Evolutionary conservation across 345 rosid species (phyloP).

Genomic region (Reutealis trisperma): DNA sequence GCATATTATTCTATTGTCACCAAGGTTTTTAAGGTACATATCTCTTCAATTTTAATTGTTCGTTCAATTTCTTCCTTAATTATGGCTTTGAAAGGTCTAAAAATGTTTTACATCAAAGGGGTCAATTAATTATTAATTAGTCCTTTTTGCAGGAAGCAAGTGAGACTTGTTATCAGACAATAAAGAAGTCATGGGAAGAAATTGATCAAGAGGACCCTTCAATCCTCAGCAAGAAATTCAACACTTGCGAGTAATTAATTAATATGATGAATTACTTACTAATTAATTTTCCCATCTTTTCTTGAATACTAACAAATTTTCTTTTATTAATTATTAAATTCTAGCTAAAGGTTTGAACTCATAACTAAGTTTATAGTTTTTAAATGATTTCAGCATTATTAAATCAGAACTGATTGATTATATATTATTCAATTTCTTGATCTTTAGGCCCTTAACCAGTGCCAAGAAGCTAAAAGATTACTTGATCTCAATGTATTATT

Average conservation of each 20-base stretch:
- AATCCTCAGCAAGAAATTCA: slow-evolving; percentile 56
- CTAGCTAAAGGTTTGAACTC: too few relatives aligned
- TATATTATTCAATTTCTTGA: too few relatives aligned
- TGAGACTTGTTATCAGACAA: slow-evolving; percentile 51
- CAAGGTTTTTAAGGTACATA: slow-evolving; percentile 31
- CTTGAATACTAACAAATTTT: too few relatives aligned
- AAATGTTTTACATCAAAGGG: background rate
- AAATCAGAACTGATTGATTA: too few relatives aligned
- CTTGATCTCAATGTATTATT: slow-evolving; percentile 14
- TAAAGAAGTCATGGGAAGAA: slow-evolving; percentile 54
- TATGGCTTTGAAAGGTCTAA: too few relatives aligned
- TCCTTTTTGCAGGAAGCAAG: slow-evolving; percentile 47
- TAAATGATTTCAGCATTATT: too few relatives aligned
- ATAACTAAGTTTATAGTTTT: too few relatives aligned
- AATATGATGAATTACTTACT: too few relatives aligned
- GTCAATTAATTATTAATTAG: too few relatives aligned
- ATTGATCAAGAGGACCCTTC: slow-evolving; percentile 55
- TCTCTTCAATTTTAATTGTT: background rate
- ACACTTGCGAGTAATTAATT: slow-evolving; percentile 59
- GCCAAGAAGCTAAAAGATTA: slow-evolving; percentile 34
- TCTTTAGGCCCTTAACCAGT: slow-evolving; percentile 32
- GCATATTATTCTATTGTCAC: slow-evolving; percentile 37
- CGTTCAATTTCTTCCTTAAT: too few relatives aligned
- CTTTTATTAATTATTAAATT: too few relatives aligned
- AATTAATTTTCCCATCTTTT: too few relatives aligned